Evolutionary conservation across 169 alveolate species (phyloP), one percentile per base, ranked within the genome.

Genomic region (Plasmodium inui): DNA sequence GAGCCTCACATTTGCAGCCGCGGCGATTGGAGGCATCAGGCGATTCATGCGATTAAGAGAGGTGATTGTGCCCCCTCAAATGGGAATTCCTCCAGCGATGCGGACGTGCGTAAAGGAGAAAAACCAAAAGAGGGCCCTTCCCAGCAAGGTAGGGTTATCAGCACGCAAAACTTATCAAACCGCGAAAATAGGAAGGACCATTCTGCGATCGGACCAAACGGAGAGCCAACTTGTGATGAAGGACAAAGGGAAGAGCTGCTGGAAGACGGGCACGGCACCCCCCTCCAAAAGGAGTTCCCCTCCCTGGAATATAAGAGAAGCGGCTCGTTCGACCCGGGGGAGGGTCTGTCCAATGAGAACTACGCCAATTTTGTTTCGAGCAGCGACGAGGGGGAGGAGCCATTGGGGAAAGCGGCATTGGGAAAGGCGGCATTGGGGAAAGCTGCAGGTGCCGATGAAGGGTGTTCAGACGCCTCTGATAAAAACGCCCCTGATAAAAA

Each of bases 371-470:
- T 57, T 44, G 37, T 89, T 37, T 89, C 94, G 19, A 89, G 94
- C 61, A 89, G 94, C 82, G 94, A 89, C 26, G 94, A 89, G 46
- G 94, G 81, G 37, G 94, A 78, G 4, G 94, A 50, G 46, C 9
- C 7, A 30, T 26, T 2, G 0, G 46, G 19, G 53, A 50, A 3
- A 0, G 46, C 10, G 39, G 17, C 39, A 30, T 6, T 10, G 32
- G n/a, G n/a, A n/a, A n/a, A n/a, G n/a, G n/a, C n/a, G n/a, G n/a
- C n/a, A n/a, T n/a, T n/a, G n/a, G 82, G n/a, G 10, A 73, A 39
- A 34, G 57, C 17, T 8, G 61, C 22, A 12, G 61, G 61, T 50
- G 61, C 4, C 8, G 61, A 12, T 14, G 22, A 2, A 37, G 8
- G 3, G 44, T 6, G 44, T 37, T 37, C 44, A 7, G 26, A 14